Percentiles rank a stretch among this genome's conserved stretches.
Conservation (phyloP, 2,329 filamentous ascomycete species). For the Neofusicoccum sp. region DNA sequence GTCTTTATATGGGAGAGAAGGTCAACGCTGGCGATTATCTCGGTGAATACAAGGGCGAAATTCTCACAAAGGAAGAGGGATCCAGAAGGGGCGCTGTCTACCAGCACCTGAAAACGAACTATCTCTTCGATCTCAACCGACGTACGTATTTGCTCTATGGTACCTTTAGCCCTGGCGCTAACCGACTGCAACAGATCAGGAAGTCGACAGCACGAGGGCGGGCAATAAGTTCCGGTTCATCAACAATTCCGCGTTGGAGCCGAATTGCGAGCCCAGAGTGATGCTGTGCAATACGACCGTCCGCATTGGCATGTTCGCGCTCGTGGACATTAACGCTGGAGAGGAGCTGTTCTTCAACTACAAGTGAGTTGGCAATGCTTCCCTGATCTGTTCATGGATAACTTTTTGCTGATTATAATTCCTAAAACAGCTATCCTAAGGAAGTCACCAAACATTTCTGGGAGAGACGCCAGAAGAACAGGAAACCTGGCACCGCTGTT, state of each 20-base stretch:
- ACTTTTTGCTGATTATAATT: no score
- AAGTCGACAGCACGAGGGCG: slow-evolving; percentile 72
- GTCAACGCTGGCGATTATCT: slow-evolving; percentile 72
- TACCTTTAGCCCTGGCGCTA: slow-evolving; percentile 13
- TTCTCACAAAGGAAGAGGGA: slow-evolving; percentile 70
- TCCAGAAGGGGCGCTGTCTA: slow-evolving; percentile 68
- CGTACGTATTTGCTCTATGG: slow-evolving; percentile 31
- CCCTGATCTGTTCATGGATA: no score
- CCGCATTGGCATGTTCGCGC: slow-evolving; percentile 73
- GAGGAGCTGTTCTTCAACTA: slow-evolving; percentile 85
- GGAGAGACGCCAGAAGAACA: background rate
- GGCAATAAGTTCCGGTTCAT: slow-evolving; percentile 84
- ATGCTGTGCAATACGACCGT: slow-evolving; percentile 73
- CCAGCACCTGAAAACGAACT: slow-evolving; percentile 64
- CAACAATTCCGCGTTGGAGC: slow-evolving; percentile 66
- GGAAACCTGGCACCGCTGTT: background rate
- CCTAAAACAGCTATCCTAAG: background rate
- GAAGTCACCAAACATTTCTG: slow-evolving; percentile 14
- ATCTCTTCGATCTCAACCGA: slow-evolving; percentile 57
- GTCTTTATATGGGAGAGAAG: slow-evolving; percentile 71
- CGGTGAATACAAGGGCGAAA: slow-evolving; percentile 79
- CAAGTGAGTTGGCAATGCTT: slow-evolving; percentile 32
- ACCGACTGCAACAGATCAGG: slow-evolving; percentile 40
- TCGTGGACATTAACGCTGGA: slow-evolving; percentile 66
- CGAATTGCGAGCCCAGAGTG: slow-evolving; percentile 68